Base-by-base conservation (phyloP, 2,329 filamentous ascomycete genomes). In the Pseudomassariella vexata region DNA sequence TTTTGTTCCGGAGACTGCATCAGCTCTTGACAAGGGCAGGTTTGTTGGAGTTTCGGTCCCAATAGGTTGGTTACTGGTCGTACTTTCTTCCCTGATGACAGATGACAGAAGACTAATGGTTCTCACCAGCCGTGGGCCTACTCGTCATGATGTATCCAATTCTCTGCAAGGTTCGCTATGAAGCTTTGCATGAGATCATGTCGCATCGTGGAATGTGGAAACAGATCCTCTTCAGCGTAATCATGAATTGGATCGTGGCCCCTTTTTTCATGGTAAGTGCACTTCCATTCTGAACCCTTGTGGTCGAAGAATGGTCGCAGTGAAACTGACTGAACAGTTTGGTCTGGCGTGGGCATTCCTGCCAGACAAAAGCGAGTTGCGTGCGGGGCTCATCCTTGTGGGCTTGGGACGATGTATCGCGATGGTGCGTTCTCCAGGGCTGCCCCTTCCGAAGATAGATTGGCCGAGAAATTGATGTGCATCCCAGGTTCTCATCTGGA, bases 101-200 rank as follows among this genome's bases (percentile, higher is more conserved):
- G 16, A 12, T 10, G 21, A 18, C 9, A 16, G 16, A 10, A n/a
- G n/a, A n/a, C n/a, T n/a, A n/a, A n/a, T n/a, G n/a, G n/a, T n/a
- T 21, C 16, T 31, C 31, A 3, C 6, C 38, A 85, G 85, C 86
- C 1, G 63, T 94, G 28, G 86, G 87, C 0, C 62, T 94, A 1
- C 68, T 94, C 2, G 79, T 94, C 24, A 94, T 94, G 86, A 94
- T 94, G 85, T 94, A 92, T 50, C 88, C 87, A 0, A 94, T 94
- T 38, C 65, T 94, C 1, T 94, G 85, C 69, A 92, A 92, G 55
- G 82, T 94, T 5, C 76, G 76, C 24, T 92, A 78, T 56, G 86
- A 94, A 54, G 73, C 75, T 0, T 60, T 94, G 8, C 84, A 87
- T 53, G 61, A 72, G 3, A 63, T 86, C 4, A 71, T 92, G 37